phyloP scores from a whole-genome alignment of 495 filamentous ascomycete genomes.

The Podospora comata region DNA sequence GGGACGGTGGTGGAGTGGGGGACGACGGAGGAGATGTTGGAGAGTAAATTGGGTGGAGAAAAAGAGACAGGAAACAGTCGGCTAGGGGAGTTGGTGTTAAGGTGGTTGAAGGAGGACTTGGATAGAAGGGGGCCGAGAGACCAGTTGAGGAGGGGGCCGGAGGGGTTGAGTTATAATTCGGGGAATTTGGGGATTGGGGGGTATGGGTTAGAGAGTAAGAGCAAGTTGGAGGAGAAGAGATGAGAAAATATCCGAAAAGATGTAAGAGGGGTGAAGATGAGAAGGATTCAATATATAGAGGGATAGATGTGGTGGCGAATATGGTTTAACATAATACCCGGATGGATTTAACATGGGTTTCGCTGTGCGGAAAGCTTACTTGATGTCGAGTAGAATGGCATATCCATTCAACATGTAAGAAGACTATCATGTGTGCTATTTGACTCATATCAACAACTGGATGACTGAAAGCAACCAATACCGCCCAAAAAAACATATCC shows the following conservation, averaged over 20 bases:
- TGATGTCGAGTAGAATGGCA: too few relatives aligned
- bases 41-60: conserved; percentile 27
- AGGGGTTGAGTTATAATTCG: conserved; percentile 69
- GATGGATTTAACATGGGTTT: conserved; percentile 24
- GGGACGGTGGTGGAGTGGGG: conserved; percentile 86
- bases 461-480: too few relatives aligned
- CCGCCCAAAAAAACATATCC: too few relatives aligned
- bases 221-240: conserved; percentile 12
- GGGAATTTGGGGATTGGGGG: conserved; percentile 64
- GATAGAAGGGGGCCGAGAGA: conserved; percentile 72
- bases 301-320: neutral
- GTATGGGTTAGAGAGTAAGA: conserved; percentile 71
- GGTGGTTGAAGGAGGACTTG: conserved; percentile 84
- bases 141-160: conserved; percentile 51
- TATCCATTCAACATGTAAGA: too few relatives aligned
- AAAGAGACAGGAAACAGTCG: conserved; percentile 64
- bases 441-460: too few relatives aligned
- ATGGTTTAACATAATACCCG: conserved; percentile 31
- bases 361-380: too few relatives aligned
- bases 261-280: neutral
- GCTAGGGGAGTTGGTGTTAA: conserved; percentile 79
- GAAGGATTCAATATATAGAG: neutral
- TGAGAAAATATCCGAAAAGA: neutral
- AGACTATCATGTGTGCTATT: too few relatives aligned
- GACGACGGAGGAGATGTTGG: conserved; percentile 51